phyloP scores from a whole-genome alignment of 345 rosid genomes.

The Turritis glabra region DNA sequence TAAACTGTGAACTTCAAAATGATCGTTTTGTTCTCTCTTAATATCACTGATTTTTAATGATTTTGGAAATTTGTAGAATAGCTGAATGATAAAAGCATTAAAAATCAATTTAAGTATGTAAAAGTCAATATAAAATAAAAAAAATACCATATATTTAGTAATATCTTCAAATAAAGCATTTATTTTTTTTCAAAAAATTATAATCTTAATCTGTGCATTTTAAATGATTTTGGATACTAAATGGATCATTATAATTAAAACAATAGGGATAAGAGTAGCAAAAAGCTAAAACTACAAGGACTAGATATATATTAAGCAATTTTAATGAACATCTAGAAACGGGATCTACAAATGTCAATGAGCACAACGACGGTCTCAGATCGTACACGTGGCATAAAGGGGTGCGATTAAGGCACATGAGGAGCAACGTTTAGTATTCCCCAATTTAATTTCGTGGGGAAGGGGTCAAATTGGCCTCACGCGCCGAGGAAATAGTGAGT shows the following conservation, averaged over 20 bases:
- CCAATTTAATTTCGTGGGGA: conserved; percentile 10
- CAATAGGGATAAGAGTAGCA: neutral
- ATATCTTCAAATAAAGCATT: neutral
- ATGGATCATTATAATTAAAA: neutral
- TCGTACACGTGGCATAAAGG: conserved; percentile 17
- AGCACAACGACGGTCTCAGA: neutral
- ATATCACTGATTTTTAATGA: neutral
- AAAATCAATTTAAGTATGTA: neutral
- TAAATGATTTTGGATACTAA: too few relatives aligned
- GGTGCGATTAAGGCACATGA: too few relatives aligned
- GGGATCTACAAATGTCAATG: neutral
- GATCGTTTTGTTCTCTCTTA: neutral
- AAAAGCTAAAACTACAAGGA: neutral
- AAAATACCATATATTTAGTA: neutral
- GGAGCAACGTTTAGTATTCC: neutral
- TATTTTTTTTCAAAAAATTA: neutral
- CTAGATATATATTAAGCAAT: neutral
- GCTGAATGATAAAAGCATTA: neutral
- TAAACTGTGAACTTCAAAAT: neutral
- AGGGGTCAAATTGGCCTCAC: conserved; percentile 10
- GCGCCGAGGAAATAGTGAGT: neutral
- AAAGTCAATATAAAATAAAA: neutral
- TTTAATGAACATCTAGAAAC: neutral
- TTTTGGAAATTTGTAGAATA: neutral
- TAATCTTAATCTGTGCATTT: neutral